These are phyloP conservation scores for Kazachstania taianensis DNA, from an alignment of 805 yeast species.

Conservation along the genomic window DNA sequence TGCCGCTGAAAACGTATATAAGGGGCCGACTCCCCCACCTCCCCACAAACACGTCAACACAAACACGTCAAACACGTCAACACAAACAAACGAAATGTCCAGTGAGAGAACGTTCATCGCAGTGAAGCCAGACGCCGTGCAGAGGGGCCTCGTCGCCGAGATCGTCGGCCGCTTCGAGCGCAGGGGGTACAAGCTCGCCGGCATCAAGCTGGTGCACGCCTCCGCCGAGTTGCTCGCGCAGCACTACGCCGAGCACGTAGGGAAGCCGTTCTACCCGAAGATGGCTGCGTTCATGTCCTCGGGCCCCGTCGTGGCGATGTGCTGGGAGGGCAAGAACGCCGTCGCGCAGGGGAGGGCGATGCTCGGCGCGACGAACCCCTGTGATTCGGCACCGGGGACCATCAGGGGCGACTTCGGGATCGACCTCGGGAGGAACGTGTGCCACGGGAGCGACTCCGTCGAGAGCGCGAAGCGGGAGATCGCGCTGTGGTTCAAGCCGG, in stretches of 20 bases:
- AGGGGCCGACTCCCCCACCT: not conserved
- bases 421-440: slow-evolving; percentile 98
- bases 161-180: slow-evolving; percentile 89
- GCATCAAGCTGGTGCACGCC: slow-evolving; percentile 83
- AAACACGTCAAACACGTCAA: not conserved
- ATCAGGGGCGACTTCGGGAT: slow-evolving; percentile 98
- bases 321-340: slow-evolving; percentile 99
- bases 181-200: slow-evolving; percentile 97
- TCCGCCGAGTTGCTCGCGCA: slow-evolving; percentile 77
- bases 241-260: slow-evolving; percentile 92
- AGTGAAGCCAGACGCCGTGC: slow-evolving; percentile 99
- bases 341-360: slow-evolving; percentile 97
- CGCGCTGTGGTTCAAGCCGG: slow-evolving; percentile 93
- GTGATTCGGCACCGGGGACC: slow-evolving; percentile 96
- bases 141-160: slow-evolving; percentile 89
- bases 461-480: slow-evolving; percentile 96
- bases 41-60: not conserved
- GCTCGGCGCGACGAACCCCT: slow-evolving; percentile 99
- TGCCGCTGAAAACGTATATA: not conserved
- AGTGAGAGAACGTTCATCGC: slow-evolving; percentile 87
- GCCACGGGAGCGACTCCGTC: slow-evolving; percentile 99
- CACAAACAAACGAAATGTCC: slow-evolving; percentile 30
- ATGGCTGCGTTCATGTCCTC: slow-evolving; percentile 92
- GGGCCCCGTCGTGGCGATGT: slow-evolving; percentile 98
- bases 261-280: slow-evolving; percentile 97